These are phyloP conservation scores for Otatea glauca DNA, from an alignment of 176 grass and related monocot genomes.

Conservation along the genomic window DNA sequence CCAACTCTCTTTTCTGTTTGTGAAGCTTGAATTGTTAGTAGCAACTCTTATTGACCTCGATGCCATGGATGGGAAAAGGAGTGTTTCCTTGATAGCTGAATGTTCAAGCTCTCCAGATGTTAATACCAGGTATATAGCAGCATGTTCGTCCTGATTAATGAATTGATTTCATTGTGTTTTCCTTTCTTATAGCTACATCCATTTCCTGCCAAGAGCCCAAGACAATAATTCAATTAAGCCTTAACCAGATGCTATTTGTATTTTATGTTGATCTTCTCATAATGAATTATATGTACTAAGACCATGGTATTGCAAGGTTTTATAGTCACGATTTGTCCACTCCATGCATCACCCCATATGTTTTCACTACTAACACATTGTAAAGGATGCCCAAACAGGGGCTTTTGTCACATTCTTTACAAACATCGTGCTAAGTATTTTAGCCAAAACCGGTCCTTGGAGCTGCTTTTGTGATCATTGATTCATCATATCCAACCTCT, in stretches of 20 bases:
- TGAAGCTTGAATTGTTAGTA: constrained; percentile 91
- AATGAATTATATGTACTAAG: neutral
- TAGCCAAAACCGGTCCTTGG: neutral
- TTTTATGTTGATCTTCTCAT: neutral
- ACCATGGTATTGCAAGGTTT: neutral
- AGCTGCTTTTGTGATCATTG: neutral
- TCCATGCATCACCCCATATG: neutral
- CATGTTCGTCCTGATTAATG: neutral
- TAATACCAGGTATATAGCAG: constrained; percentile 73
- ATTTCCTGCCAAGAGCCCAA: neutral
- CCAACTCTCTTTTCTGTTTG: constrained; percentile 44
- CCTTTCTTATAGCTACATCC: neutral
- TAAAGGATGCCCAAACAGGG: neutral
- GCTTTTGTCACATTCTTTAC: neutral
- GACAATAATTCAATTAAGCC: neutral
- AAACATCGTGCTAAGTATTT: neutral
- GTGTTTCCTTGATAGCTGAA: constrained; percentile 85
- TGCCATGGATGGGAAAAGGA: constrained; percentile 97
- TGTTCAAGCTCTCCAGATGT: constrained; percentile 98
- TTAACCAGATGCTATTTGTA: neutral
- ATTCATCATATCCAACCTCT: neutral
- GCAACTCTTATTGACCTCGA: constrained; percentile 95
- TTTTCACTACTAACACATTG: neutral
- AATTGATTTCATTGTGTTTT: neutral
- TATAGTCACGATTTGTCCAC: neutral